Evolutionary conservation across 2,329 filamentous ascomycete species (phyloP).

Genomic region (Pleomassaria siparia): DNA sequence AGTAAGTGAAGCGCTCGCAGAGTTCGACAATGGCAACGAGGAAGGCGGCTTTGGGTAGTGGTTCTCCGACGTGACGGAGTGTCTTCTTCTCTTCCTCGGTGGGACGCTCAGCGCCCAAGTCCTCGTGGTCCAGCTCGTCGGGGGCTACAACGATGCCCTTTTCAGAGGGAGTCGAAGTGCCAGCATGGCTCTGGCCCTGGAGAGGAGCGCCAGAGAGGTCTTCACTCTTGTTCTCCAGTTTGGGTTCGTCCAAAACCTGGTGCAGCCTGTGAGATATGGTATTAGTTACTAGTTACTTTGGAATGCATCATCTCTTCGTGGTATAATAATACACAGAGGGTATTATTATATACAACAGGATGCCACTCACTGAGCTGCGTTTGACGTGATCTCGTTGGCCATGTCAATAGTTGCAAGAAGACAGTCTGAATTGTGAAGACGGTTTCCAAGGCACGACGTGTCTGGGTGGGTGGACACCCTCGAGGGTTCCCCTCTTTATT

Average conservation of each 20-base stretch:
- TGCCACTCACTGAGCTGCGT: constrained; percentile 32
- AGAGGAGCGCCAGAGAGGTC: constrained; percentile 32
- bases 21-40: constrained; percentile 54
- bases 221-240: constrained; percentile 26
- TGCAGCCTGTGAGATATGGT: constrained; percentile 30
- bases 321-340: background rate
- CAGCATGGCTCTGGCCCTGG: background rate
- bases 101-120: constrained; percentile 39
- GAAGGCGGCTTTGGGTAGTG: constrained; percentile 50
- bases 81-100: constrained; percentile 47
- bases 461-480: background rate
- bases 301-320: too few relatives aligned
- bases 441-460: background rate
- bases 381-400: constrained; percentile 28
- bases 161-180: constrained; percentile 14
- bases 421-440: background rate
- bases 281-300: too few relatives aligned
- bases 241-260: constrained; percentile 32
- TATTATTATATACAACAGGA: background rate
- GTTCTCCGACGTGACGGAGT: constrained; percentile 50
- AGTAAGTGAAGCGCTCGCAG: constrained; percentile 54
- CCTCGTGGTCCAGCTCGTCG: constrained; percentile 26
- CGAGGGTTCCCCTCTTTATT: background rate
- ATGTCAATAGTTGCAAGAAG: background rate
- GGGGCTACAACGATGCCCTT: constrained; percentile 11